These are phyloP conservation scores for Mikania micrantha DNA, from an alignment of 129 eudicot genomes.

Conservation along the genomic window DNA sequence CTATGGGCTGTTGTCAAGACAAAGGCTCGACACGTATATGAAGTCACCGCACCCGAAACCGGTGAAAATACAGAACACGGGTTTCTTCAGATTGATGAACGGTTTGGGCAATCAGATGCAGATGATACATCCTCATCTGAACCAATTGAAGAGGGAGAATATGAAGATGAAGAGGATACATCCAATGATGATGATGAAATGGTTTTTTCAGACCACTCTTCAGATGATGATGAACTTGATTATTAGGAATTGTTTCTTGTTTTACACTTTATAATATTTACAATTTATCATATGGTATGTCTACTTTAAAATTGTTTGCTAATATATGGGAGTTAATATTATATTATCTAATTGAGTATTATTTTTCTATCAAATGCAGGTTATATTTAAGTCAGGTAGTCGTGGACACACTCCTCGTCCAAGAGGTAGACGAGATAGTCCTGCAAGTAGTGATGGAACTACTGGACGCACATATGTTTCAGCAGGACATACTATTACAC, in stretches of 20 bases:
- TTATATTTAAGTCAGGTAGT: background rate
- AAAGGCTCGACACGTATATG: background rate
- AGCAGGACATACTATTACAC: too few species aligned
- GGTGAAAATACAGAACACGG: background rate
- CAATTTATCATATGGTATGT: too few species aligned
- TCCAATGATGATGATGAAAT: background rate
- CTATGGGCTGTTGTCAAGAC: background rate
- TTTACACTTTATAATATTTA: background rate
- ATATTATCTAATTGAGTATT: background rate
- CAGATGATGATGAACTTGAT: background rate
- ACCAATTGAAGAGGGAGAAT: background rate
- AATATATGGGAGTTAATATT: background rate
- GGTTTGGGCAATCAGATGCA: background rate
- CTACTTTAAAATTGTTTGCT: too few species aligned
- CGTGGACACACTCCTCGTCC: conserved; percentile 36
- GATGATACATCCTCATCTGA: background rate
- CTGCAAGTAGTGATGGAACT: too few species aligned
- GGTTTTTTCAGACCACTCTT: background rate
- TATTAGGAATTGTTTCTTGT: background rate
- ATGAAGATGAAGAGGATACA: too few species aligned
- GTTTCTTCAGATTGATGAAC: background rate
- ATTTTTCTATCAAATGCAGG: background rate
- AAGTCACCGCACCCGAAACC: background rate
- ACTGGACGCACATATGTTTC: too few species aligned
- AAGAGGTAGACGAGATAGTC: too few species aligned